phyloP scores from a whole-genome alignment of 129 eudicot genomes.

The Centella asiatica region DNA sequence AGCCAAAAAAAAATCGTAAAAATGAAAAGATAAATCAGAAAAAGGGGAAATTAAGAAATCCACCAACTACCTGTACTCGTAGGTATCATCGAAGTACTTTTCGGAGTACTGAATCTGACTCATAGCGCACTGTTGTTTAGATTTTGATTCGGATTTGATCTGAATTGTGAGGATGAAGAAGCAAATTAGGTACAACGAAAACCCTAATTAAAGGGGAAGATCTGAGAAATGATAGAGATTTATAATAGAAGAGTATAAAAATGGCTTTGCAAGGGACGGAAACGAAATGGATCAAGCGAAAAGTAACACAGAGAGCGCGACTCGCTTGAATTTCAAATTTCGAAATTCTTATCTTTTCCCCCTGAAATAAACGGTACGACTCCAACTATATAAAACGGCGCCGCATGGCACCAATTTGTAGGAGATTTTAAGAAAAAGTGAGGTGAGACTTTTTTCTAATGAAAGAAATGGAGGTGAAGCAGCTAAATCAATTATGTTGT shows the following conservation, averaged over 20 bases:
- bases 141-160: neutral
- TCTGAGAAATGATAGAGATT: neutral
- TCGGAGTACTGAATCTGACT: conserved; percentile 95
- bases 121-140: conserved; percentile 21
- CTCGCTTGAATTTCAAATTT: neutral
- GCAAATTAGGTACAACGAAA: neutral
- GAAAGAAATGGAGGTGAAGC: too few relatives aligned
- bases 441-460: too few relatives aligned
- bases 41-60: neutral
- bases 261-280: neutral
- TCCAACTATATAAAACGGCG: too few relatives aligned
- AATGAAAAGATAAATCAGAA: neutral
- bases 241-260: too few relatives aligned
- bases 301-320: neutral
- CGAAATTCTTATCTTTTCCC: neutral
- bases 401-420: too few relatives aligned
- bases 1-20: neutral
- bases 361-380: too few relatives aligned
- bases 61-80: conserved; percentile 74
- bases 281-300: too few relatives aligned
- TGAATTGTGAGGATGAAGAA: neutral
- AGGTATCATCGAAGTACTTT: conserved; percentile 76
- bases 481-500: too few relatives aligned
- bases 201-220: neutral
- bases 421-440: too few relatives aligned